Evolutionary conservation across 2,329 filamentous ascomycete species (phyloP).

Genomic region (Trichoderma simmonsii): DNA sequence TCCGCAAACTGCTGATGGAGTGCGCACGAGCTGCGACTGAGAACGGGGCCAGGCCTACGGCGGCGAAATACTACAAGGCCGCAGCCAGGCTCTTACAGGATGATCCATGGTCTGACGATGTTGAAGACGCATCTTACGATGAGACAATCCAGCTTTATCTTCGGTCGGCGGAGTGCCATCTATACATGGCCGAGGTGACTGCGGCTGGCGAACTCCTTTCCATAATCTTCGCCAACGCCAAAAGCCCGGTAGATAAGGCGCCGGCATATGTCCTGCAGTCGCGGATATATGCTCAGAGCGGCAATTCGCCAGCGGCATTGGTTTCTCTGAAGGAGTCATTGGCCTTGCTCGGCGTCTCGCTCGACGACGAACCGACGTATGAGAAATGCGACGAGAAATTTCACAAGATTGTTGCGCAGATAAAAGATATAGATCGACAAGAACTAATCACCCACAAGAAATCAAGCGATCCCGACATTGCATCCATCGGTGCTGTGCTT

Average conservation of each 20-base stretch:
- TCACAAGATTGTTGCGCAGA: constrained; percentile 55
- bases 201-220: constrained; percentile 67
- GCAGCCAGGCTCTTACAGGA: constrained; percentile 77
- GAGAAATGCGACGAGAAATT: constrained; percentile 78
- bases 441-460: constrained; percentile 44
- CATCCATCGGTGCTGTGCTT: constrained; percentile 66
- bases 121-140: constrained; percentile 74
- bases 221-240: constrained; percentile 67
- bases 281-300: constrained; percentile 70
- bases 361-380: constrained; percentile 65
- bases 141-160: constrained; percentile 81
- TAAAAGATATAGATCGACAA: constrained; percentile 55
- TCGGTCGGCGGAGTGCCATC: constrained; percentile 76
- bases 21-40: constrained; percentile 77
- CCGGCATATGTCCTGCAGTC: constrained; percentile 81
- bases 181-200: constrained; percentile 70
- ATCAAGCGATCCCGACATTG: constrained; percentile 51
- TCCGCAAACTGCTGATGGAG: constrained; percentile 72
- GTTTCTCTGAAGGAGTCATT: constrained; percentile 68
- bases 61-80: constrained; percentile 75
- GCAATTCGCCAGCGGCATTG: constrained; percentile 68
- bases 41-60: constrained; percentile 77
- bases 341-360: constrained; percentile 61
- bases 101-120: constrained; percentile 68
- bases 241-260: constrained; percentile 73